Conservation (phyloP, 139 green algal species). For the Coelastrella sp. region DNA sequence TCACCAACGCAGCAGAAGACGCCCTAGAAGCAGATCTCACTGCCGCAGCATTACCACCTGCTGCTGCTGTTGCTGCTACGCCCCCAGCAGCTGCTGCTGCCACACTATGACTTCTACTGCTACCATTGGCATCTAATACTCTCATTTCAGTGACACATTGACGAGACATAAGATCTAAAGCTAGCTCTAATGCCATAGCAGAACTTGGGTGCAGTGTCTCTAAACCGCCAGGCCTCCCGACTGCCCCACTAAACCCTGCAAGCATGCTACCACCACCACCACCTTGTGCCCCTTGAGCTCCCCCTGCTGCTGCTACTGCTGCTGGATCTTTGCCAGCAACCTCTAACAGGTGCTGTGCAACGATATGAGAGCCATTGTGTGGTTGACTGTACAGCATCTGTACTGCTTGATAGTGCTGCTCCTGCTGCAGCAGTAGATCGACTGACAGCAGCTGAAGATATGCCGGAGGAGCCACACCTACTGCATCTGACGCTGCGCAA, state of each 20-base stretch:
- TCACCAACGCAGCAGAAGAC: constrained; percentile 32
- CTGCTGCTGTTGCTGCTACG: no score
- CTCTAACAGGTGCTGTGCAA: constrained; percentile 45
- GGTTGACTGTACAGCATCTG: constrained; percentile 44
- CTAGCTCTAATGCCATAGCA: constrained; percentile 37
- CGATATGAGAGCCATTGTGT: neutral
- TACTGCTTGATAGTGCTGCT: constrained; percentile 51
- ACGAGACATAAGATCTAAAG: neutral
- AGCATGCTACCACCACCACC: neutral
- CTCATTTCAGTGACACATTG: constrained; percentile 30
- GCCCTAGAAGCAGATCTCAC: neutral
- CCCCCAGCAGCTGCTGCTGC: no score
- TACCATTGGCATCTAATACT: neutral
- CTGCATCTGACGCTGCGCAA: constrained; percentile 43
- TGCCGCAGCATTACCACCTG: neutral
- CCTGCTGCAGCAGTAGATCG: constrained; percentile 63
- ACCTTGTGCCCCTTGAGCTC: neutral
- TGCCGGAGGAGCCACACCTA: constrained; percentile 48
- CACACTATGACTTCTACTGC: constrained; percentile 20
- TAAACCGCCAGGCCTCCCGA: neutral
- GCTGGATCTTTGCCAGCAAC: constrained; percentile 7
- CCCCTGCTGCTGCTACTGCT: constrained; percentile 11
- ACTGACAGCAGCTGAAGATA: constrained; percentile 58
- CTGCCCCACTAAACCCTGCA: neutral
- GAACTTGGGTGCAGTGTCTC: neutral